phyloP scores from a whole-genome alignment of 2,329 filamentous ascomycete species.

The Pyrenochaeta sp. region DNA sequence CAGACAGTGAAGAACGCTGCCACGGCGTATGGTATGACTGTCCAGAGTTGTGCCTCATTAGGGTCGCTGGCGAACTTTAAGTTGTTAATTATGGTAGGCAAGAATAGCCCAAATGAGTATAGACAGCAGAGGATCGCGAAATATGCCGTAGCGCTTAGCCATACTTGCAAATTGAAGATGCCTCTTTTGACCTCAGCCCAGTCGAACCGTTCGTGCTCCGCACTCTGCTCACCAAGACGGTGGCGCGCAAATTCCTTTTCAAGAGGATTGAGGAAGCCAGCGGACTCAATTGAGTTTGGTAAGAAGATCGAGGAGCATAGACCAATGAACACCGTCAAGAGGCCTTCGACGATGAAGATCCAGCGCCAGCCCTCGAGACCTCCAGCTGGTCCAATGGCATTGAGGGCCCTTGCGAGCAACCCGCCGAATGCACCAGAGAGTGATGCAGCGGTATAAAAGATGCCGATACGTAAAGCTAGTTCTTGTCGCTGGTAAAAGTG shows the following conservation, averaged over 20 bases:
- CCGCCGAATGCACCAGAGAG: slow-evolving; percentile 72
- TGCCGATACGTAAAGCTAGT: slow-evolving; percentile 69
- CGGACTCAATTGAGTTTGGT: slow-evolving; percentile 64
- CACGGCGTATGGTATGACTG: slow-evolving; percentile 70
- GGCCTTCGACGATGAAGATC: slow-evolving; percentile 70
- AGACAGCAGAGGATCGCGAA: slow-evolving; percentile 66
- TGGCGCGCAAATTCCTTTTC: slow-evolving; percentile 61
- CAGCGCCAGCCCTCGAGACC: slow-evolving; percentile 67
- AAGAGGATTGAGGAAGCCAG: slow-evolving; percentile 62
- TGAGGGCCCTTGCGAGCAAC: slow-evolving; percentile 68
- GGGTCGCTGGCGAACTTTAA: slow-evolving; percentile 62
- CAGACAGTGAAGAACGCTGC: slow-evolving; percentile 62
- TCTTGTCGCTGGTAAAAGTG: slow-evolving; percentile 68
- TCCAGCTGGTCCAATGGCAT: slow-evolving; percentile 65
- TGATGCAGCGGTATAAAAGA: slow-evolving; percentile 74
- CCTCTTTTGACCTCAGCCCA: slow-evolving; percentile 72
- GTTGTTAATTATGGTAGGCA: slow-evolving; percentile 71
- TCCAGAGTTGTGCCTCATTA: slow-evolving; percentile 69
- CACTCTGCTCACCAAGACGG: slow-evolving; percentile 53
- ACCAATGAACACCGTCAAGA: slow-evolving; percentile 63
- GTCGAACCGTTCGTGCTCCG: slow-evolving; percentile 58
- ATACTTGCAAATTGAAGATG: slow-evolving; percentile 67
- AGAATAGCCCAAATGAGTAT: slow-evolving; percentile 71
- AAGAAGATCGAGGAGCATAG: slow-evolving; percentile 62
- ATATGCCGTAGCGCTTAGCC: slow-evolving; percentile 70